A percentile compares a stretch with the other conserved stretches of the same genome.
These are phyloP conservation scores for Candida koratica DNA, from an alignment of 805 yeast genomes.

Conservation along the genomic window DNA sequence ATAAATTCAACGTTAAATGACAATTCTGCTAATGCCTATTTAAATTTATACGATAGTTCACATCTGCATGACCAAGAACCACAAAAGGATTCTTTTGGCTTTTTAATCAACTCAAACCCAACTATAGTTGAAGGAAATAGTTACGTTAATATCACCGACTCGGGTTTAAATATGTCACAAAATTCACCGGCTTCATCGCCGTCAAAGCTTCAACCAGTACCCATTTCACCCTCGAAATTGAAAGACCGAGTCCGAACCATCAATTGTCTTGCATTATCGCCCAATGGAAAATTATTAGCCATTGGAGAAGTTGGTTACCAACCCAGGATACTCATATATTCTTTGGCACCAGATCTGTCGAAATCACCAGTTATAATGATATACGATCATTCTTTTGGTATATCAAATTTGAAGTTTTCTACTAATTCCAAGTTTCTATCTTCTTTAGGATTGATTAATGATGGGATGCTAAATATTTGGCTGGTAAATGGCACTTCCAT, in stretches of 20 bases:
- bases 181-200: not conserved
- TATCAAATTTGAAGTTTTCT: slow-evolving; percentile 52
- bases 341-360: slow-evolving; percentile 48
- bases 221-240: slow-evolving; percentile 20
- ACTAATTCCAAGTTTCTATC: slow-evolving; percentile 54
- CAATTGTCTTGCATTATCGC: slow-evolving; percentile 55
- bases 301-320: slow-evolving; percentile 70
- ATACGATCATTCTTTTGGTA: slow-evolving; percentile 64
- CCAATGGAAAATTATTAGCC: slow-evolving; percentile 52
- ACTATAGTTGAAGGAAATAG: slow-evolving; percentile 8
- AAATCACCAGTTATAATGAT: slow-evolving; percentile 50
- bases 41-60: slow-evolving; percentile 38
- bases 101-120: slow-evolving; percentile 17
- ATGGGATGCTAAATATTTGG: slow-evolving; percentile 68
- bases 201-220: not conserved
- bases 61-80: slow-evolving; percentile 8
- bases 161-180: not conserved
- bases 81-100: slow-evolving; percentile 34
- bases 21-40: slow-evolving; percentile 25
- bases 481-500: slow-evolving; percentile 22
- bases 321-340: slow-evolving; percentile 60
- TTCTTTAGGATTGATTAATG: slow-evolving; percentile 64
- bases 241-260: slow-evolving; percentile 48
- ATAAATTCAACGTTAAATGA: not conserved
- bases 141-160: not conserved